Percentiles rank a stretch among this genome's conserved stretches.
Evolutionary conservation across 2,329 filamentous ascomycete genomes (phyloP).

Genomic region (Xylariaceae sp.): DNA sequence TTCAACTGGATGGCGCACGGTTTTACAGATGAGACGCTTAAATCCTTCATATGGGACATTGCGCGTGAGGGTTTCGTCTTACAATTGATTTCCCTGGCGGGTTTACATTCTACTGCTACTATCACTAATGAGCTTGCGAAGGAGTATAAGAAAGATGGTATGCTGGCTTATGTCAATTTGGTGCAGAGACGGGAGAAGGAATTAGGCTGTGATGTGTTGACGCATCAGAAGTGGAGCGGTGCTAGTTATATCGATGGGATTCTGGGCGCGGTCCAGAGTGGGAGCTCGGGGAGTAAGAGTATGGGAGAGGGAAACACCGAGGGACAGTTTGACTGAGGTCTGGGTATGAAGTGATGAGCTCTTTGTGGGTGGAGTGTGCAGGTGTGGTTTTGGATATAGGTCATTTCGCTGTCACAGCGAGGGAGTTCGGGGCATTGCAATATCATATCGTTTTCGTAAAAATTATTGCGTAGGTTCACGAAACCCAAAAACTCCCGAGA

Average conservation of each 20-base stretch:
- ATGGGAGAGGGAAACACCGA: slow-evolving; percentile 97
- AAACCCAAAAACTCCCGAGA: too few relatives aligned
- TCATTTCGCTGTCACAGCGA: too few relatives aligned
- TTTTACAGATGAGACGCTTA: slow-evolving; percentile 77
- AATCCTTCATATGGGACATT: slow-evolving; percentile 94
- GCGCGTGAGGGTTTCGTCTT: slow-evolving; percentile 79
- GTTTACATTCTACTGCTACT: slow-evolving; percentile 63
- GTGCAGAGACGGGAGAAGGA: slow-evolving; percentile 91
- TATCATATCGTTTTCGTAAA: too few relatives aligned
- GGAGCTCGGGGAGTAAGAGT: slow-evolving; percentile 80
- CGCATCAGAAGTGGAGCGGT: slow-evolving; percentile 83
- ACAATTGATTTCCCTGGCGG: slow-evolving; percentile 66
- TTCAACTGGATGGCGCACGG: slow-evolving; percentile 99
- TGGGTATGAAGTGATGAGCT: too few relatives aligned
- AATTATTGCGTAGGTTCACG: too few relatives aligned
- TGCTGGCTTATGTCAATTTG: slow-evolving; percentile 95
- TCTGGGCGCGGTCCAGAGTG: slow-evolving; percentile 84
- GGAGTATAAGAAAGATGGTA: slow-evolving; percentile 84
- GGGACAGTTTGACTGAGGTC: slow-evolving; percentile 50
- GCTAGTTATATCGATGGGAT: slow-evolving; percentile 81
- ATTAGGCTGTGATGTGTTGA: slow-evolving; percentile 84
- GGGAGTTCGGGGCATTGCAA: too few relatives aligned
- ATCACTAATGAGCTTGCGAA: slow-evolving; percentile 72
- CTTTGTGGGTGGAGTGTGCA: too few relatives aligned
- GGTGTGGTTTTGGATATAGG: too few relatives aligned